Base-by-base conservation (phyloP, 345 rosid genomes). In the Heritiera littoralis region DNA sequence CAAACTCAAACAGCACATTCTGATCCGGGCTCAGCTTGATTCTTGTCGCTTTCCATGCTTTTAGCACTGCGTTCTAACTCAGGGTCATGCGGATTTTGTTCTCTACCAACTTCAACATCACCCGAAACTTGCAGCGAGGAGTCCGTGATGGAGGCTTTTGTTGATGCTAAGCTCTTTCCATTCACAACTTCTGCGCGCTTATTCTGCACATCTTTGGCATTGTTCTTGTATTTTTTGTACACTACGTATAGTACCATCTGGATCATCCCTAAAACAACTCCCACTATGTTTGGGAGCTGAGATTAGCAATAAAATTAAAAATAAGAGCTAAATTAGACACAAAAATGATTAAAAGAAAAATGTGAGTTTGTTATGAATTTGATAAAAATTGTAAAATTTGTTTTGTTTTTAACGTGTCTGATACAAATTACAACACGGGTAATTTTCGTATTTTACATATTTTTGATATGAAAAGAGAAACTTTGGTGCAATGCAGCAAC, bases 231-330 rank as follows among this genome's bases (percentile, higher is more conserved):
- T 40, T 78, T 76, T 78, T 84, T 81, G 85, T 81, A 85, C 3
- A 86, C 64, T 11, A 77, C 67, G 66, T 83, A 83, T 0, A 88
- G 75, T n/a, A 78, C 66, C 88, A 89, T 86, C 63, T 89, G 88
- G 75, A 79, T 28, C 54, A 80, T 41, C 64, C 89, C 89, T 40
- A 86, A 81, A 23, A 78, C 18, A 71, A 87, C 73, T 9, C 90
- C 90, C 46, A 86, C 0, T 3, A 84, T 78, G 76, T 87, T 87
- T 14, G 90, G 90, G 17, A 80, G 52, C 89, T 87, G 80, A 69
- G 54, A 35, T 35, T 35, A 35, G 3, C 38, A 35, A 35, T 35
- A 35, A 35, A 35, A 35, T 35, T 35, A 35, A 35, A 35, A 35
- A 35, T 35, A 1, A 35, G 38, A 3, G 38, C 38, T 35, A 35